Conservation (phyloP, 2,329 filamentous ascomycete species). For the Xylaria hypoxylon region DNA sequence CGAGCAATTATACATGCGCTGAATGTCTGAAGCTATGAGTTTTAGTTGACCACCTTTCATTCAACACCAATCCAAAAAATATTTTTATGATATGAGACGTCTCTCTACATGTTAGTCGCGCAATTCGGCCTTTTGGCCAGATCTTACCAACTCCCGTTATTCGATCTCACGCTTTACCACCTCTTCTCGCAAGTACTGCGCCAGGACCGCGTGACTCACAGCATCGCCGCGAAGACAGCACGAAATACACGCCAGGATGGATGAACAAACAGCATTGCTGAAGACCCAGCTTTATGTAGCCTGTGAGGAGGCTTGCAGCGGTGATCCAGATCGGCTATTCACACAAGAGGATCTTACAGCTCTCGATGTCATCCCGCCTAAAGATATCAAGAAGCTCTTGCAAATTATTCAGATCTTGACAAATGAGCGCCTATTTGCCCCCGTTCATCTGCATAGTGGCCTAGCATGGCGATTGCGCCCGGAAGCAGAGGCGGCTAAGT, state of each 20-base stretch:
- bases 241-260: slow-evolving; percentile 41
- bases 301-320: slow-evolving; percentile 59
- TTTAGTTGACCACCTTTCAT: background rate
- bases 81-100: slow-evolving; percentile 9
- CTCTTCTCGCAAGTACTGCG: slow-evolving; percentile 30
- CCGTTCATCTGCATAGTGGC: slow-evolving; percentile 57
- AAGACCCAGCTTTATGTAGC: slow-evolving; percentile 69
- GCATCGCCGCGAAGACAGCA: slow-evolving; percentile 12
- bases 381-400: slow-evolving; percentile 66
- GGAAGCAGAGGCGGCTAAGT: slow-evolving; percentile 72
- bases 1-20: background rate
- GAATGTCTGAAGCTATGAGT: background rate
- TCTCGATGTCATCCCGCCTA: slow-evolving; percentile 67
- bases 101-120: slow-evolving; percentile 36
- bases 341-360: slow-evolving; percentile 69
- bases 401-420: slow-evolving; percentile 68
- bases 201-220: slow-evolving; percentile 32
- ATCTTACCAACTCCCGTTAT: slow-evolving; percentile 40
- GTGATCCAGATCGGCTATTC: slow-evolving; percentile 62
- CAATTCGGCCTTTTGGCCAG: slow-evolving; percentile 41
- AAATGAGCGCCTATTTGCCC: slow-evolving; percentile 70
- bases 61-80: background rate
- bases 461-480: slow-evolving; percentile 70
- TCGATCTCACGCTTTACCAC: slow-evolving; percentile 41
- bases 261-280: slow-evolving; percentile 54